phyloP scores from a whole-genome alignment of 148 eudicot species.

The Linanthus parryae region DNA sequence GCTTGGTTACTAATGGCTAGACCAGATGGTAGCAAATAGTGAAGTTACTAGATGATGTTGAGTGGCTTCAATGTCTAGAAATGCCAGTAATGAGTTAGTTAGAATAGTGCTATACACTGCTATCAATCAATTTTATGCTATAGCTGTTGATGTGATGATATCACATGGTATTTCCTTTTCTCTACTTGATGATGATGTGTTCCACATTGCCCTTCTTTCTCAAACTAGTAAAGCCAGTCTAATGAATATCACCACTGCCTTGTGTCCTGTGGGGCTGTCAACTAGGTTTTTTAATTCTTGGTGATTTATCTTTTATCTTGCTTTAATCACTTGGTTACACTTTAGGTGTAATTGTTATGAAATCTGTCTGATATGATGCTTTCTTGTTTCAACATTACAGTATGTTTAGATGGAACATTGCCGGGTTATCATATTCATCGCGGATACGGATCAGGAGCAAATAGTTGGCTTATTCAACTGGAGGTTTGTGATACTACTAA shows the following conservation, averaged over 20 bases:
- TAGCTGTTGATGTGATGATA: no score
- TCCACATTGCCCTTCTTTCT: background rate
- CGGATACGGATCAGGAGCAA: constrained; percentile 82
- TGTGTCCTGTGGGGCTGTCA: background rate
- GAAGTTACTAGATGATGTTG: no score
- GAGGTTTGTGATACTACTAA: constrained; percentile 57
- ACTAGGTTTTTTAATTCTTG: background rate
- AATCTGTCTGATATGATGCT: constrained; percentile 2
- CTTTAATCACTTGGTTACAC: background rate
- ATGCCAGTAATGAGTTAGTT: no score
- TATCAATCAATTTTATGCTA: no score
- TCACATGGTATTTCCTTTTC: no score
- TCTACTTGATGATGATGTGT: no score
- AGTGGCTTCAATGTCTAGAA: no score
- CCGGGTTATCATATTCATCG: constrained; percentile 89
- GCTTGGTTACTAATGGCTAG: no score
- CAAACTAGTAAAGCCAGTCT: background rate
- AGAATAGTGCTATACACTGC: no score
- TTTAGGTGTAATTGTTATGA: background rate
- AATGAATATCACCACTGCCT: background rate
- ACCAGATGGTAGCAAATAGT: no score
- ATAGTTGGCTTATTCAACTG: constrained; percentile 91
- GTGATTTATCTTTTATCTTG: no score
- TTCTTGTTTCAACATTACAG: no score
- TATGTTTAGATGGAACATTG: constrained; percentile 92